A percentile compares a stretch with the other conserved stretches of the same genome.
Evolutionary conservation across 768 basidiomycete species (phyloP).

Genomic region (Ramaria sp.): DNA sequence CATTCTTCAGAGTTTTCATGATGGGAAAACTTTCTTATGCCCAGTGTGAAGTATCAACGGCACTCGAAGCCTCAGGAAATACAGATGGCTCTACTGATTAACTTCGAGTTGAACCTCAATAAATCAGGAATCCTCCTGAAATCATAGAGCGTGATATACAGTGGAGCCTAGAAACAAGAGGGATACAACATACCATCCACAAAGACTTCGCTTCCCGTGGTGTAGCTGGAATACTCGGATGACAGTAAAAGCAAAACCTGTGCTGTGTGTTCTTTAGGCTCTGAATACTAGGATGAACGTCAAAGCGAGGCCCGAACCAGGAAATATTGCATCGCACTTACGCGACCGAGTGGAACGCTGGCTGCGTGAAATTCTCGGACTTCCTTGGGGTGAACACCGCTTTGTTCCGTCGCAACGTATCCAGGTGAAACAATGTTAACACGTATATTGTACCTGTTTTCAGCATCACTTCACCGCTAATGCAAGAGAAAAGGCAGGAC

Average conservation of each 20-base stretch:
- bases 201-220: constrained; percentile 6
- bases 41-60: too few relatives aligned
- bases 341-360: constrained; percentile 4
- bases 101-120: not conserved
- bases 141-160: not conserved
- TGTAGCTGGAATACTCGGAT: constrained; percentile 6
- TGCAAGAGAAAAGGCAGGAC: not conserved
- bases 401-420: constrained; percentile 7
- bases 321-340: not conserved
- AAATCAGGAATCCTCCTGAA: constrained; percentile 7
- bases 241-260: constrained; percentile 5
- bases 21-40: too few relatives aligned
- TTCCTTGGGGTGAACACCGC: constrained; percentile 5
- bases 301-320: not conserved
- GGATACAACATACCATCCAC: not conserved
- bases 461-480: not conserved
- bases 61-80: too few relatives aligned
- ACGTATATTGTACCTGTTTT: not conserved
- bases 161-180: not conserved
- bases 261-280: constrained; percentile 1
- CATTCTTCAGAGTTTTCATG: too few relatives aligned
- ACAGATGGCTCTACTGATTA: too few relatives aligned
- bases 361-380: constrained; percentile 5
- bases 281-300: not conserved
- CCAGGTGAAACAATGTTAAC: constrained; percentile 8